Evolutionary conservation across 768 basidiomycete species (phyloP).

Genomic region (Roridomyces roridus): DNA sequence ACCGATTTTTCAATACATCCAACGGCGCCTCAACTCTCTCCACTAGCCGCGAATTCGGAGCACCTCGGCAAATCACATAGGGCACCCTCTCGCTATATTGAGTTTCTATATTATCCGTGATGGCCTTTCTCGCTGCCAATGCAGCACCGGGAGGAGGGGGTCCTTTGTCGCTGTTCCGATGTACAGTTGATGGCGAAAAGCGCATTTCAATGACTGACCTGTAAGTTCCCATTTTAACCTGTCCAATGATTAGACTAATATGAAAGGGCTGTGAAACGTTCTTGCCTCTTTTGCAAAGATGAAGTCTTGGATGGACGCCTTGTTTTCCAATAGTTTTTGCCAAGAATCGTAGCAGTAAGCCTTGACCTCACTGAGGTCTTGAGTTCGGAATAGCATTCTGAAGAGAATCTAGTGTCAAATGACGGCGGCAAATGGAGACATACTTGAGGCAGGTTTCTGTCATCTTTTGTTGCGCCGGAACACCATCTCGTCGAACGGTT

Average conservation of each 20-base stretch:
- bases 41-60: slow-evolving; percentile 67
- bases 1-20: slow-evolving; percentile 72
- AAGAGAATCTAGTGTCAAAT: not conserved
- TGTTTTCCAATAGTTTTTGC: slow-evolving; percentile 83
- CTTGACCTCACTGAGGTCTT: slow-evolving; percentile 90
- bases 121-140: slow-evolving; percentile 78
- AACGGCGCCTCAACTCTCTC: slow-evolving; percentile 79
- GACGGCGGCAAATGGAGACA: slow-evolving; percentile 20
- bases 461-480: slow-evolving; percentile 92
- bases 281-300: slow-evolving; percentile 83
- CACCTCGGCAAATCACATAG: slow-evolving; percentile 81
- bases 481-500: slow-evolving; percentile 91
- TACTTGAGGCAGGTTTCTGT: slow-evolving; percentile 89
- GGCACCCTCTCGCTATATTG: slow-evolving; percentile 95
- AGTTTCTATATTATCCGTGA: slow-evolving; percentile 80
- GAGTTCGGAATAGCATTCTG: slow-evolving; percentile 89
- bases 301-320: slow-evolving; percentile 88
- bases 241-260: no score
- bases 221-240: slow-evolving; percentile 89
- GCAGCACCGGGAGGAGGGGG: slow-evolving; percentile 92
- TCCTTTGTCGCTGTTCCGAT: slow-evolving; percentile 67
- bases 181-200: not conserved
- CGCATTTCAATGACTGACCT: slow-evolving; percentile 57
- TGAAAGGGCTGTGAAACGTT: no score
- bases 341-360: slow-evolving; percentile 85